Percentiles rank a stretch among this genome's conserved stretches.
phyloP scores from a whole-genome alignment of 2,329 filamentous ascomycete species.

The Beauveria sp. region DNA sequence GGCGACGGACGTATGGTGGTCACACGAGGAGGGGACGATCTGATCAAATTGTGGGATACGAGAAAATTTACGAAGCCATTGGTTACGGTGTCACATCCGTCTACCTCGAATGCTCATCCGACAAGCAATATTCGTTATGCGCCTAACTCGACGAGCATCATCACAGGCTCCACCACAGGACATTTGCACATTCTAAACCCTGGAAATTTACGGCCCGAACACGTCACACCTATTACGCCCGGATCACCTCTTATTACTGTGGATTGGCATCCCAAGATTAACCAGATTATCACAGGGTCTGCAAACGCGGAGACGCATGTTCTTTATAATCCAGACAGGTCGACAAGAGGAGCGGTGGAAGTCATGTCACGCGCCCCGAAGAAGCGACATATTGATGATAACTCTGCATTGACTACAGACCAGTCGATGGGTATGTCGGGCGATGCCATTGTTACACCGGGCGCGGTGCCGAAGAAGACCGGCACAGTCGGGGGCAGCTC shows the following conservation, averaged over 20 bases:
- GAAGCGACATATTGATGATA: conserved; percentile 90
- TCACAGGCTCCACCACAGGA: conserved; percentile 81
- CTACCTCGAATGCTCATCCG: conserved; percentile 75
- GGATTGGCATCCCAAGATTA: conserved; percentile 88
- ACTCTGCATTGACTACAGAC: conserved; percentile 79
- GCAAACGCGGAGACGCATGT: conserved; percentile 85
- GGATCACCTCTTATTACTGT: conserved; percentile 76
- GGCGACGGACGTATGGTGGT: conserved; percentile 84
- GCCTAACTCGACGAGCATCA: conserved; percentile 72
- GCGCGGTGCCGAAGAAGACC: conserved; percentile 49
- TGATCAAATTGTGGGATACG: conserved; percentile 95
- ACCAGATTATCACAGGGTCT: conserved; percentile 91
- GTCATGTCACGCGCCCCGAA: conserved; percentile 93
- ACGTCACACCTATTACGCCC: conserved; percentile 82
- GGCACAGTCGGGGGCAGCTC: conserved; percentile 73
- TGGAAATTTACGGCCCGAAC: conserved; percentile 77
- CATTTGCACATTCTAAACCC: conserved; percentile 90
- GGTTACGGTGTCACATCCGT: conserved; percentile 68
- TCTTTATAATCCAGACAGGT: conserved; percentile 82
- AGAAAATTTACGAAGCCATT: conserved; percentile 90
- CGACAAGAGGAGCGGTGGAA: conserved; percentile 70
- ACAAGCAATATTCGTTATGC: conserved; percentile 87
- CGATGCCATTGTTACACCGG: conserved; percentile 69
- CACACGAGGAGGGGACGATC: conserved; percentile 81
- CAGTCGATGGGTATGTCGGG: conserved; percentile 72